Percentiles rank a stretch among this genome's conserved stretches.
Evolutionary conservation across 2,329 filamentous ascomycete genomes (phyloP).

Genomic region (Zarea fungicola): DNA sequence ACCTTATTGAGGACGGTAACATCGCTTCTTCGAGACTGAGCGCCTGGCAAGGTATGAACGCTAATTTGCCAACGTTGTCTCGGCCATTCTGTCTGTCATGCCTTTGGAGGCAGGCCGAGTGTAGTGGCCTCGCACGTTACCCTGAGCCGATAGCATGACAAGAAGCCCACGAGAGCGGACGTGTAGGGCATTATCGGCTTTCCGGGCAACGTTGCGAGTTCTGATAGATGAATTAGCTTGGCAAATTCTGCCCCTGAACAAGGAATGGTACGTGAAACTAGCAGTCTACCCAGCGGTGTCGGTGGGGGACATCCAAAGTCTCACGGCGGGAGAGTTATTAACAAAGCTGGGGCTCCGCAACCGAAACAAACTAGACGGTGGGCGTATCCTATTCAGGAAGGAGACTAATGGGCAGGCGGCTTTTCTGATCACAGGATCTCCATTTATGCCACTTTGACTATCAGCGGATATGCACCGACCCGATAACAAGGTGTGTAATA

Average conservation of each 20-base stretch:
- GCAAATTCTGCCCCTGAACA: not conserved
- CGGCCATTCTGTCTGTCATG: not conserved
- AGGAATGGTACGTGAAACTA: not conserved
- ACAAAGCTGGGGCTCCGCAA: not conserved
- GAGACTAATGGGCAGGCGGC: not conserved
- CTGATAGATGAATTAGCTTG: not conserved
- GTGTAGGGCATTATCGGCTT: not conserved
- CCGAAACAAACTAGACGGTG: not conserved
- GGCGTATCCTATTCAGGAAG: slow-evolving; percentile 4
- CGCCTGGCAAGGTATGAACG: not conserved
- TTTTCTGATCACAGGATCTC: not conserved
- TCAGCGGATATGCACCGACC: too few relatives aligned
- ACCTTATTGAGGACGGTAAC: too few relatives aligned
- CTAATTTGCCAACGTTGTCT: slow-evolving; percentile 4
- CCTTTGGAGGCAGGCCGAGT: not conserved
- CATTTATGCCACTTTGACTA: too few relatives aligned
- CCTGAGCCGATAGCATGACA: not conserved
- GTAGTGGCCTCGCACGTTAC: not conserved
- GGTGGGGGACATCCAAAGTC: not conserved
- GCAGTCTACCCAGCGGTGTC: not conserved
- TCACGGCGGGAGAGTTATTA: not conserved
- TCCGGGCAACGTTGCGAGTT: slow-evolving; percentile 6
- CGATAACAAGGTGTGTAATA: not conserved
- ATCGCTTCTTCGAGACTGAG: too few relatives aligned
- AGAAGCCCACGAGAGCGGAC: not conserved